Conservation (phyloP, 1,139 yeast species). For the Taphrina communis region DNA sequence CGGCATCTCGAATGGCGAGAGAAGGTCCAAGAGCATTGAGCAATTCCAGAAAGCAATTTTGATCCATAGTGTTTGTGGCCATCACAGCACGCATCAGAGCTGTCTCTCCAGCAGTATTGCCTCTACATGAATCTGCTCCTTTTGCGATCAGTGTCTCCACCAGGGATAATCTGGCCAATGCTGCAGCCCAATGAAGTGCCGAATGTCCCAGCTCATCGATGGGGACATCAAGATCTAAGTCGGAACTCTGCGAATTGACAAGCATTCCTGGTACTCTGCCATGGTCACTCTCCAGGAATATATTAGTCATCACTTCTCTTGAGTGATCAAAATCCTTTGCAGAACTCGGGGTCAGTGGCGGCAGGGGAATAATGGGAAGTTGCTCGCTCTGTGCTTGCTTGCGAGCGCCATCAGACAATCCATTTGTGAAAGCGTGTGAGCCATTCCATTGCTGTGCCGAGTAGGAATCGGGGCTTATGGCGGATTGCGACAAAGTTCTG, state of each 20-base stretch:
- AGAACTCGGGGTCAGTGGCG: conserved; percentile 58
- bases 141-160: conserved; percentile 74
- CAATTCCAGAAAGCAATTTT: conserved; percentile 72
- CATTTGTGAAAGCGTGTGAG: conserved; percentile 9
- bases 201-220: conserved; percentile 94
- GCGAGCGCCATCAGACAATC: conserved; percentile 6
- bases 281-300: conserved; percentile 60
- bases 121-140: conserved; percentile 70
- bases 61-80: conserved; percentile 84
- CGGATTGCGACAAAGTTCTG: conserved; percentile 4
- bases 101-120: conserved; percentile 86
- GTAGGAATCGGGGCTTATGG: not conserved
- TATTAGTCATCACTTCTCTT: conserved; percentile 63
- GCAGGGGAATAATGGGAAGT: conserved; percentile 49
- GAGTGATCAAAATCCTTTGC: conserved; percentile 57
- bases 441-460: conserved; percentile 47
- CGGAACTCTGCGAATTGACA: conserved; percentile 45
- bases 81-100: conserved; percentile 86
- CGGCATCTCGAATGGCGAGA: conserved; percentile 71
- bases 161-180: conserved; percentile 77
- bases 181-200: conserved; percentile 94
- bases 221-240: conserved; percentile 73
- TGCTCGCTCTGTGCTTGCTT: not conserved
- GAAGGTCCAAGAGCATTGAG: conserved; percentile 79
- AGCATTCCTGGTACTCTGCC: conserved; percentile 46